These are phyloP conservation scores for Cladosporium velox DNA, from an alignment of 2,329 filamentous ascomycete species.

Conservation along the genomic window DNA sequence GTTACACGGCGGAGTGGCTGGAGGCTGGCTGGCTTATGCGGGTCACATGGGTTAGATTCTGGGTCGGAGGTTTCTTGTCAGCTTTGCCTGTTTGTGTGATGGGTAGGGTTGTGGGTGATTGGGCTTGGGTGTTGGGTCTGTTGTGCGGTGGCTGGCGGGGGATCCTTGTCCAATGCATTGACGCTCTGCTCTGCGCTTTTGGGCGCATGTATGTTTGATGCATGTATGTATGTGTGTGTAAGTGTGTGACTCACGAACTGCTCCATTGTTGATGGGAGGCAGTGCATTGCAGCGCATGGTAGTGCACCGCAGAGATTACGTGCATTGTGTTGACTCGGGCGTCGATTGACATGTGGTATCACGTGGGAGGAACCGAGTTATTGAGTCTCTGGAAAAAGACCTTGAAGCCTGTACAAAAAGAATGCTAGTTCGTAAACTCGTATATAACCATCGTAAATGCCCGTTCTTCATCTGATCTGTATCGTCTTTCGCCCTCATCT, in stretches of 20 bases:
- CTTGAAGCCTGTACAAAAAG: background rate
- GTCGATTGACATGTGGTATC: background rate
- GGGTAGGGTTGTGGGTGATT: background rate
- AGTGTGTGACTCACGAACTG: background rate
- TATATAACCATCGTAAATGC: background rate
- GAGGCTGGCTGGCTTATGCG: background rate
- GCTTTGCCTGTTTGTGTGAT: background rate
- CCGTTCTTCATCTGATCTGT: background rate
- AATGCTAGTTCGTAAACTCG: slow-evolving; percentile 4
- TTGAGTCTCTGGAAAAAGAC: background rate
- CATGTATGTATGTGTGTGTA: background rate
- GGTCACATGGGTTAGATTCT: background rate
- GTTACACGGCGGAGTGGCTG: background rate
- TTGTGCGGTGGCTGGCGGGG: background rate
- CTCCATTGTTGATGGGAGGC: background rate
- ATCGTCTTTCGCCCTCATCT: background rate
- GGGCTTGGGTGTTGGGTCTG: background rate
- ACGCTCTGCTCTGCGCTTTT: background rate
- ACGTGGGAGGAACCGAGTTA: background rate
- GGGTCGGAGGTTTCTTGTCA: background rate
- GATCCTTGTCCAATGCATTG: background rate
- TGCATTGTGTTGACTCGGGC: background rate
- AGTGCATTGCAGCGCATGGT: background rate
- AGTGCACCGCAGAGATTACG: slow-evolving; percentile 2
- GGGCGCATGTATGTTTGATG: background rate